These are phyloP conservation scores for Fusarium irregulare DNA, from an alignment of 2,329 filamentous ascomycete genomes.

Conservation along the genomic window DNA sequence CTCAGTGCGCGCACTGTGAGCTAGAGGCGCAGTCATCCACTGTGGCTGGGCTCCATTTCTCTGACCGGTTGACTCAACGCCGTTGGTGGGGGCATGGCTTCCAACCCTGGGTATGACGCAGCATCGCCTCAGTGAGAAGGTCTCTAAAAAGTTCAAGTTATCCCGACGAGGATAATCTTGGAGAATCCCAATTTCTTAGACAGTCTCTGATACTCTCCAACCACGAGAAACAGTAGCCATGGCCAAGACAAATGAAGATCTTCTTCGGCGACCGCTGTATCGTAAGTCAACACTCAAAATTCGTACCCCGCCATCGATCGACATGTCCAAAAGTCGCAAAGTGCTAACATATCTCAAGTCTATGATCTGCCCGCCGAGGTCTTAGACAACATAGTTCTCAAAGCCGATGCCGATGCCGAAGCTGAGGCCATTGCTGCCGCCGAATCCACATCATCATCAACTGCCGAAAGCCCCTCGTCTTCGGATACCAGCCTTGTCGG, in stretches of 20 bases:
- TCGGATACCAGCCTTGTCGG: conserved; percentile 61
- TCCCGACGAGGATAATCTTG: not conserved
- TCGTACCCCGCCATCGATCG: conserved; percentile 23
- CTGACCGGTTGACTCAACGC: conserved; percentile 40
- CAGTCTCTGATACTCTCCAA: not conserved
- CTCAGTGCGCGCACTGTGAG: not conserved
- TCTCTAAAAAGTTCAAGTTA: conserved; percentile 29
- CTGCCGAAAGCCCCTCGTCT: conserved; percentile 40
- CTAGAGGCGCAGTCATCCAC: not conserved
- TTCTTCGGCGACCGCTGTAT: conserved; percentile 64
- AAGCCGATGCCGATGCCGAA: conserved; percentile 49
- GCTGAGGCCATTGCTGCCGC: conserved; percentile 32
- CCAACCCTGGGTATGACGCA: conserved; percentile 25
- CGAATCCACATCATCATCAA: conserved; percentile 40
- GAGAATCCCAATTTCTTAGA: not conserved
- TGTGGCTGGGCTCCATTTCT: conserved; percentile 10
- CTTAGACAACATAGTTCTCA: conserved; percentile 71
- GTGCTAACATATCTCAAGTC: conserved; percentile 60
- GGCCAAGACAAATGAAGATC: conserved; percentile 58
- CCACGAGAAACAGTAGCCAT: conserved; percentile 35
- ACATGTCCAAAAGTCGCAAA: conserved; percentile 5
- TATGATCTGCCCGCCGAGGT: conserved; percentile 85
- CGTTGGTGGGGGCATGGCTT: conserved; percentile 9
- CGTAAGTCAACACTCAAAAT: conserved; percentile 48
- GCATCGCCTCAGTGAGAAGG: conserved; percentile 1